Conservation (phyloP, 1,284 basidiomycete species). For the Ustilago vetiveriae region DNA sequence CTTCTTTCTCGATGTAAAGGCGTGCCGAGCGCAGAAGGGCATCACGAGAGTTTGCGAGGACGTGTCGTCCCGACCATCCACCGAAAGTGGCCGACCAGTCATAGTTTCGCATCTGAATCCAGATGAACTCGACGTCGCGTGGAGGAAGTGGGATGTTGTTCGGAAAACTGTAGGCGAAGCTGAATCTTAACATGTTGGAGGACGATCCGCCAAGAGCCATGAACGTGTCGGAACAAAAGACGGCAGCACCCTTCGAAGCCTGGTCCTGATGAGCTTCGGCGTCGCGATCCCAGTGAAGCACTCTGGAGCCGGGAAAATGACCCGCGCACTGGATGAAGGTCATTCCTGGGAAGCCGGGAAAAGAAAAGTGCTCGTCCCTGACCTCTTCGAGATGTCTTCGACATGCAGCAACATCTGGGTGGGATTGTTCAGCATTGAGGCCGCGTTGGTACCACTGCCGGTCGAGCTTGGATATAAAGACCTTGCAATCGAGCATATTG, state of each 20-base stretch:
- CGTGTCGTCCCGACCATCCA: conserved; percentile 30
- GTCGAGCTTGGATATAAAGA: conserved; percentile 44
- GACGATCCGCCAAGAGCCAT: too few relatives aligned
- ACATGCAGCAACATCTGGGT: conserved; percentile 27
- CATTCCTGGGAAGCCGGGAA: conserved; percentile 19
- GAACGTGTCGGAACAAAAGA: conserved; percentile 37
- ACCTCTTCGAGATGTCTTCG: conserved; percentile 16
- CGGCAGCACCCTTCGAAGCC: conserved; percentile 8
- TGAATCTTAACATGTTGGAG: conserved; percentile 25
- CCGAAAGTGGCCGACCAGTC: conserved; percentile 33
- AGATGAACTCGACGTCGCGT: conserved; percentile 33
- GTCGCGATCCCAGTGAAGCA: conserved; percentile 32
- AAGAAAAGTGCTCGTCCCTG: conserved; percentile 7
- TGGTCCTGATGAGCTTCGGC: not conserved
- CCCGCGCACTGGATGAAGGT: conserved; percentile 32
- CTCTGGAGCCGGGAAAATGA: conserved; percentile 26
- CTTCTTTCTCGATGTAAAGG: conserved; percentile 33
- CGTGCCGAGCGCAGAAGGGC: conserved; percentile 25
- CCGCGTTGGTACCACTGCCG: conserved; percentile 38
- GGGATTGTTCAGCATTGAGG: conserved; percentile 6
- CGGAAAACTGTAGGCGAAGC: conserved; percentile 32
- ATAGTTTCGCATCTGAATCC: conserved; percentile 31
- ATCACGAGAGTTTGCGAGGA: conserved; percentile 26
- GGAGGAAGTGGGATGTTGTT: conserved; percentile 42
- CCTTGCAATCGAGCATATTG: conserved; percentile 38